Percentiles rank a stretch among this genome's conserved stretches.
Conservation (phyloP, 139 green algal species). For the Micractinium conductrix region DNA sequence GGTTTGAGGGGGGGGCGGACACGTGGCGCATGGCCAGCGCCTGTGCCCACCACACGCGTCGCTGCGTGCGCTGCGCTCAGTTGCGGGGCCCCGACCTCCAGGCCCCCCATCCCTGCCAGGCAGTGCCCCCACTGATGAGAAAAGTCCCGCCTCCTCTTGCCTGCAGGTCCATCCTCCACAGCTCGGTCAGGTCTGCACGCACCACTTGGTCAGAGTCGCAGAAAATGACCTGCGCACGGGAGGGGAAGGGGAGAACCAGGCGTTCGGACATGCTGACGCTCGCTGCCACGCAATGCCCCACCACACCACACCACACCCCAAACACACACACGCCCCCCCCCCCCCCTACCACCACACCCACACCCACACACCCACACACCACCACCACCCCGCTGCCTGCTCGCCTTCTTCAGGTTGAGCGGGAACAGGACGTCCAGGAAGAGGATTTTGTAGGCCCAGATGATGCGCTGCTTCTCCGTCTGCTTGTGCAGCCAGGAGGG, state of each 20-base stretch:
- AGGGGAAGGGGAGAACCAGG: background rate
- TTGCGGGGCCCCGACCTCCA: too few species aligned
- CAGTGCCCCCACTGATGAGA: too few species aligned
- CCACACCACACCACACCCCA: background rate
- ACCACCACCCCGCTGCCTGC: background rate
- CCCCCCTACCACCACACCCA: background rate
- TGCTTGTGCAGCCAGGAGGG: slow-evolving; percentile 96
- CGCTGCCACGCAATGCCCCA: too few species aligned
- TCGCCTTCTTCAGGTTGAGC: slow-evolving; percentile 78
- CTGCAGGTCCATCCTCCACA: slow-evolving; percentile 95
- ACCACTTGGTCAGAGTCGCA: slow-evolving; percentile 97
- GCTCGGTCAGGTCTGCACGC: slow-evolving; percentile 87
- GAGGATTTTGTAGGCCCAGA: slow-evolving; percentile 97
- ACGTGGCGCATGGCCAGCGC: background rate
- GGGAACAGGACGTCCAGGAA: slow-evolving; percentile 99
- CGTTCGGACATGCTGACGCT: too few species aligned
- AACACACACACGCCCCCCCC: background rate
- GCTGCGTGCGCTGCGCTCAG: too few species aligned
- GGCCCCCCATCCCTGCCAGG: too few species aligned
- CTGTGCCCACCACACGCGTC: too few species aligned
- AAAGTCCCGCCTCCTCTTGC: too few species aligned
- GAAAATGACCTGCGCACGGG: slow-evolving; percentile 92
- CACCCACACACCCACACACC: background rate
- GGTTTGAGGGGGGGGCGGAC: background rate
- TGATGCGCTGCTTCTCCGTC: slow-evolving; percentile 95